These are phyloP conservation scores for Stachybotrys chlorohalonatus DNA, from an alignment of 2,329 filamentous ascomycete genomes.

Conservation along the genomic window DNA sequence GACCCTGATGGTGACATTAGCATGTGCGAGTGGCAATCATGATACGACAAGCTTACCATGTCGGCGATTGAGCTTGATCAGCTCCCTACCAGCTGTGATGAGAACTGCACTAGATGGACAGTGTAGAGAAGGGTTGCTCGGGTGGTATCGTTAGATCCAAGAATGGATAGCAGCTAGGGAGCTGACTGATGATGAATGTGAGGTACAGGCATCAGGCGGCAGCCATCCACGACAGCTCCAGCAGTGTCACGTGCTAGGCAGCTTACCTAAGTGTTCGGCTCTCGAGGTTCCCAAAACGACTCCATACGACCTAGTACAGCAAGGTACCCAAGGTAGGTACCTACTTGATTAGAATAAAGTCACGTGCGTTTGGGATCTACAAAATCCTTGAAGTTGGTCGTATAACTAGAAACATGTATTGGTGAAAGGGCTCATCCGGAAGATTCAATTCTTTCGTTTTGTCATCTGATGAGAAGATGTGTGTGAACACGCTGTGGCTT, in stretches of 20 bases:
- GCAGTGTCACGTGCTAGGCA: conserved; percentile 18
- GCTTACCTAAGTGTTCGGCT: neutral
- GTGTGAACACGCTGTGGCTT: too few species aligned
- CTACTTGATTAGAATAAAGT: too few species aligned
- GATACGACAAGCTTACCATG: conserved; percentile 20
- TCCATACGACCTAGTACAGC: neutral
- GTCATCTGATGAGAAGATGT: too few species aligned
- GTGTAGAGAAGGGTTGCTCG: conserved; percentile 1
- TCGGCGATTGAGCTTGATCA: conserved; percentile 18
- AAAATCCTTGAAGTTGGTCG: too few species aligned
- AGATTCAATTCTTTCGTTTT: too few species aligned
- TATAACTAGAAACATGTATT: too few species aligned
- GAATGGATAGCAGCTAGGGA: conserved; percentile 3
- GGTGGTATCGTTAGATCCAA: conserved; percentile 4
- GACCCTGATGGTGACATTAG: conserved; percentile 45
- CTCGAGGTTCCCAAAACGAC: neutral
- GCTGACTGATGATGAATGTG: conserved; percentile 24
- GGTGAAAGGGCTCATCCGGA: too few species aligned
- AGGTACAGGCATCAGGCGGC: conserved; percentile 28
- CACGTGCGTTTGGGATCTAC: too few species aligned
- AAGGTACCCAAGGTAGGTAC: too few species aligned
- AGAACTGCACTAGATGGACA: neutral
- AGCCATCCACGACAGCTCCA: conserved; percentile 35
- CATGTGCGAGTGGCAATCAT: neutral
- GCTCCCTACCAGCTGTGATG: neutral